These are phyloP conservation scores for Kurtzmaniella fragi DNA, from an alignment of 805 yeast species.

Conservation along the genomic window DNA sequence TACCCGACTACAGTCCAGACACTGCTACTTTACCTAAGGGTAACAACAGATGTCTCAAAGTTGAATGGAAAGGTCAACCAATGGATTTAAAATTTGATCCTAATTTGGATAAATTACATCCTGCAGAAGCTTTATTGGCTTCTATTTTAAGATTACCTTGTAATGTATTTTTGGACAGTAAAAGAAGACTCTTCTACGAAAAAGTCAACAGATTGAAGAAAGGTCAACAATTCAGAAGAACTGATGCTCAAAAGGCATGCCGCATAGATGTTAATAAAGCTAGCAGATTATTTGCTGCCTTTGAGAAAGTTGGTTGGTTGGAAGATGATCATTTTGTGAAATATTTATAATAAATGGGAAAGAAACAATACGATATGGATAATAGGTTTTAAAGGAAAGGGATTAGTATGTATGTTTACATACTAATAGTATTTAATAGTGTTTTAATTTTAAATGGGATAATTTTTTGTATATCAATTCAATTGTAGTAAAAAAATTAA, in stretches of 20 bases:
- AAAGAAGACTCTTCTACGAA: slow-evolving; percentile 79
- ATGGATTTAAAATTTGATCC: slow-evolving; percentile 87
- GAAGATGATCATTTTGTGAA: slow-evolving; percentile 64
- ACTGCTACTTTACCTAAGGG: slow-evolving; percentile 54
- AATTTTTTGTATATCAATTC: too few species aligned
- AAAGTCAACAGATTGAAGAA: slow-evolving; percentile 71
- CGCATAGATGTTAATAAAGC: slow-evolving; percentile 96
- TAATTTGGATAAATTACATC: slow-evolving; percentile 67
- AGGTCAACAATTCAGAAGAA: slow-evolving; percentile 83
- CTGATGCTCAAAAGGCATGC: slow-evolving; percentile 97
- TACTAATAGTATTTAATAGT: too few species aligned
- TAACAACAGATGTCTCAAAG: slow-evolving; percentile 66
- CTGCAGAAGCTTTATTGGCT: slow-evolving; percentile 85
- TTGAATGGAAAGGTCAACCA: slow-evolving; percentile 98
- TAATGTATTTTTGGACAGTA: slow-evolving; percentile 64
- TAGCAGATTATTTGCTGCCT: slow-evolving; percentile 83
- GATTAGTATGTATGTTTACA: too few species aligned
- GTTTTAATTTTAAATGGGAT: too few species aligned
- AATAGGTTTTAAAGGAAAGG: too few species aligned
- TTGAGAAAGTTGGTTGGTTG: slow-evolving; percentile 89
- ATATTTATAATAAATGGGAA: slow-evolving; percentile 6
- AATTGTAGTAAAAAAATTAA: too few species aligned
- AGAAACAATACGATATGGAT: too few species aligned
- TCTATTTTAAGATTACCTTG: slow-evolving; percentile 87
- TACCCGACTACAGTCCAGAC: slow-evolving; percentile 84